Conservation (phyloP, 2,329 filamentous ascomycete genomes). For the Ambrosiella xylebori region DNA sequence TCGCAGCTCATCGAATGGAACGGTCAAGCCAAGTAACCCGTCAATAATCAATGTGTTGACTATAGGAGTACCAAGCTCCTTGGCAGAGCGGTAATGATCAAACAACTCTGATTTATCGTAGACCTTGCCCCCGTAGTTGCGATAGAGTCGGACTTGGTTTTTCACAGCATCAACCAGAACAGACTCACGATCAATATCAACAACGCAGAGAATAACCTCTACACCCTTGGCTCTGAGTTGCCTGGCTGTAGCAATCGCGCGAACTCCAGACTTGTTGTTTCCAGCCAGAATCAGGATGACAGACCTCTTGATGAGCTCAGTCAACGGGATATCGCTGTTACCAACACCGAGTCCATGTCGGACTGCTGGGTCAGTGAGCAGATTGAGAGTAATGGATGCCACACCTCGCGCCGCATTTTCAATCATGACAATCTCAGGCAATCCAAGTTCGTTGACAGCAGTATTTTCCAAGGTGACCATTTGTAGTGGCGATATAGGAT, state of each 20-base stretch:
- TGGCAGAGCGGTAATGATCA: conserved; percentile 36
- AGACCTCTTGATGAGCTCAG: conserved; percentile 18
- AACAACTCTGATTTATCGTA: conserved; percentile 43
- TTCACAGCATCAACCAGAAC: conserved; percentile 66
- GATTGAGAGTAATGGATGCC: conserved; percentile 60
- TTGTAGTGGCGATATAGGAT: conserved; percentile 55
- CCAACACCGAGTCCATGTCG: conserved; percentile 34
- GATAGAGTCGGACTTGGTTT: conserved; percentile 69
- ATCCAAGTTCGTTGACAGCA: conserved; percentile 68
- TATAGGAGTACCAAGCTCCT: conserved; percentile 9
- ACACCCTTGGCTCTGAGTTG: conserved; percentile 73
- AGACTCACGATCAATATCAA: conserved; percentile 67
- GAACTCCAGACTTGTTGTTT: conserved; percentile 79
- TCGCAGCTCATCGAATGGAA: conserved; percentile 75
- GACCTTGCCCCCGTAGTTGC: conserved; percentile 64
- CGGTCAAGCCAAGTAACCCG: conserved; percentile 69
- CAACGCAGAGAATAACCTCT: conserved; percentile 65
- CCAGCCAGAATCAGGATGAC: conserved; percentile 66
- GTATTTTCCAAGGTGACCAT: conserved; percentile 89
- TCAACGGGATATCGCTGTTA: conserved; percentile 18
- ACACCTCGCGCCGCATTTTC: conserved; percentile 84
- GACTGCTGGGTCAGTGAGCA: conserved; percentile 45
- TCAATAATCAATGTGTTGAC: conserved; percentile 73
- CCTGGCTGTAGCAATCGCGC: conserved; percentile 69
- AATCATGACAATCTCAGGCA: conserved; percentile 77